Evolutionary conservation across 225 moss, liverwort and hornwort genomes (phyloP).

Genomic region (Rhytidiadelphus loreus): DNA sequence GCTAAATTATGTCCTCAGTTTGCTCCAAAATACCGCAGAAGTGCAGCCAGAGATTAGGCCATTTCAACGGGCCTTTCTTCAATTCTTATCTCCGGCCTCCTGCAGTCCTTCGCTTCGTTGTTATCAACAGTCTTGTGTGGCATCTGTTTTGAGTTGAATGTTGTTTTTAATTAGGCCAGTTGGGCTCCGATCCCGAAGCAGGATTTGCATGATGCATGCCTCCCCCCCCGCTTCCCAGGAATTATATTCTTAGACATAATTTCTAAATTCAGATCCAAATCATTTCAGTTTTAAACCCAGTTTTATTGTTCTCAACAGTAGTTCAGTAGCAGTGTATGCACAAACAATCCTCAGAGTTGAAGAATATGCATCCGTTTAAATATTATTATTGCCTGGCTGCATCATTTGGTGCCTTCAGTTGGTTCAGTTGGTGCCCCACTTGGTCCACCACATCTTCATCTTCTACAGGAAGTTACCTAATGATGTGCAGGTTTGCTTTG

Average conservation of each 20-base stretch:
- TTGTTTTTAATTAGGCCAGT: neutral
- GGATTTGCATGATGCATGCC: neutral
- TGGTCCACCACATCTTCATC: neutral
- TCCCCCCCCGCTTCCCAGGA: no score
- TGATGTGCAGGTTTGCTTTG: neutral
- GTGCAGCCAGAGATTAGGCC: neutral
- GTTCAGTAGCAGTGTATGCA: neutral
- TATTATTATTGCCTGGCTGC: neutral
- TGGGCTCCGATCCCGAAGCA: neutral
- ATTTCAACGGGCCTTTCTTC: neutral
- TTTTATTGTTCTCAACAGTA: neutral
- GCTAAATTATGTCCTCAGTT: neutral
- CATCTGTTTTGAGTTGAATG: neutral
- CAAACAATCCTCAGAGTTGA: neutral
- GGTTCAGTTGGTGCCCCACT: neutral
- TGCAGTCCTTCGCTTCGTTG: neutral
- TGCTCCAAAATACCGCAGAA: neutral
- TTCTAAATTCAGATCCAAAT: neutral
- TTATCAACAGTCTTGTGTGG: neutral
- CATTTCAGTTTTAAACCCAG: neutral
- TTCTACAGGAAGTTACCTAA: neutral
- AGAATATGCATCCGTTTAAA: neutral
- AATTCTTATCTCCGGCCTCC: neutral
- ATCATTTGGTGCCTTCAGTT: neutral
- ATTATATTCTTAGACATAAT: no score